Evolutionary conservation across 441 rosid genomes (phyloP), one percentile per base, ranked within the genome.

Genomic region (Croton setiger): DNA sequence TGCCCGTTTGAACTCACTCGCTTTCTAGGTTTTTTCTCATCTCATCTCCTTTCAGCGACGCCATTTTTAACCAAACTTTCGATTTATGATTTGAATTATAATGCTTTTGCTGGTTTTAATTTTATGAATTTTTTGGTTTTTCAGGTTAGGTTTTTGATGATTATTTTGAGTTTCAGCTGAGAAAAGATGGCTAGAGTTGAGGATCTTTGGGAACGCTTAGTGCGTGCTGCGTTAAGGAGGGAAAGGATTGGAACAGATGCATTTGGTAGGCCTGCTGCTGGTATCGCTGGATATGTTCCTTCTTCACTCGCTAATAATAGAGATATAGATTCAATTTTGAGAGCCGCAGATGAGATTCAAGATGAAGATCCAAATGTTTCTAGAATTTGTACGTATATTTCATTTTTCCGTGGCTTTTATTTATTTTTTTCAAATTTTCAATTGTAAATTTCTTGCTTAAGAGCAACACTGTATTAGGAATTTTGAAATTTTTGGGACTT

Each of bases 271-370:
- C 89, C 86, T 4, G 81, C 68, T 33, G 80, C 81, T 48, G 95
- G 92, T 64, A 85, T 94, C 78, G 93, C 91, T 10, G 92, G 83
- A 33, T 81, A 83, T 57, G 95, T 95, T 60, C 99, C 99, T 9
- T 92, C 99, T 8, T 92, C 99, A 2, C 93, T 95, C 18, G 66
- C 88, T 0, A 92, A 92, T 69, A 92, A 89, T 45, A 76, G 96
- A 79, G 98, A 86, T 69, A 92, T 95, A 10, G 98, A 95, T 79
- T 93, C 82, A 7, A 95, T 95, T 74, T 74, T 95, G n/a, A 85
- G 95, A 80, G 93, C 91, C 74, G 98, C 99, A 0, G 99, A 95
- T 82, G 99, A 90, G 72, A 88, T 95, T 59, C 97, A 92, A 81
- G 99, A 86, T 64, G 99, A 88, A 77, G 94, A 92, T 75, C 96